Evolutionary conservation across 345 rosid species (phyloP).

Genomic region (Bretschneidera sinensis): DNA sequence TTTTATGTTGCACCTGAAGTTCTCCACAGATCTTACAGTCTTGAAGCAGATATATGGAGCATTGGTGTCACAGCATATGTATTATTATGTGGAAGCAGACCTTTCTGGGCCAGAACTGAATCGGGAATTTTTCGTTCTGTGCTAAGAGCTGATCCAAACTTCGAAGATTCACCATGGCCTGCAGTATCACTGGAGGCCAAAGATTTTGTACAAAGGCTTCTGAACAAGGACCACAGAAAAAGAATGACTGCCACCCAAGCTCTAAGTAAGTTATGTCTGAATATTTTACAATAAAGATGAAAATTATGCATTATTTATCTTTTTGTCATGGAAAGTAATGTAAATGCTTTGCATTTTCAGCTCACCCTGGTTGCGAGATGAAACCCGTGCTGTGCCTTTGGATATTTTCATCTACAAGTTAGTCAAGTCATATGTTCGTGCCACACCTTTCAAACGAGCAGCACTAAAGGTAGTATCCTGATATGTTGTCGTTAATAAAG

Average conservation of each 20-base stretch:
- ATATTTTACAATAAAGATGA: too few relatives aligned
- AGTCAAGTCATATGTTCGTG: slow-evolving; percentile 68
- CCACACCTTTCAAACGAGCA: slow-evolving; percentile 70
- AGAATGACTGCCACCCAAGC: slow-evolving; percentile 98
- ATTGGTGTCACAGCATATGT: slow-evolving; percentile 91
- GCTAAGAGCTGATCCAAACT: slow-evolving; percentile 86
- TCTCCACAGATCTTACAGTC: slow-evolving; percentile 87
- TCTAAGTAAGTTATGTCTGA: slow-evolving; percentile 48
- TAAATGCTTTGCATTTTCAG: slow-evolving; percentile 37
- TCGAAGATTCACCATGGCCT: slow-evolving; percentile 94
- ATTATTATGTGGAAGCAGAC: slow-evolving; percentile 94
- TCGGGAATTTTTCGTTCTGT: slow-evolving; percentile 96
- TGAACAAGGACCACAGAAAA: slow-evolving; percentile 93
- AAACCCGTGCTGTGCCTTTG: slow-evolving; percentile 50
- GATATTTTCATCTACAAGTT: slow-evolving; percentile 78
- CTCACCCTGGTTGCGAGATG: slow-evolving; percentile 90
- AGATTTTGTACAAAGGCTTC: slow-evolving; percentile 87
- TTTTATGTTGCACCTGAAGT: slow-evolving; percentile 99
- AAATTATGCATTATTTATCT: too few relatives aligned
- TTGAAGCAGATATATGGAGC: slow-evolving; percentile 98
- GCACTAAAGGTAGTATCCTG: slow-evolving; percentile 67
- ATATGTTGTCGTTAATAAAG: background rate
- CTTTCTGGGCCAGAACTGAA: slow-evolving; percentile 93
- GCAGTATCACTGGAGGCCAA: slow-evolving; percentile 71
- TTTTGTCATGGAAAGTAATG: slow-evolving; percentile 9